Percentiles rank a stretch among this genome's conserved stretches.
Evolutionary conservation across 2,329 filamentous ascomycete genomes (phyloP).

Genomic region (Calycina marina): DNA sequence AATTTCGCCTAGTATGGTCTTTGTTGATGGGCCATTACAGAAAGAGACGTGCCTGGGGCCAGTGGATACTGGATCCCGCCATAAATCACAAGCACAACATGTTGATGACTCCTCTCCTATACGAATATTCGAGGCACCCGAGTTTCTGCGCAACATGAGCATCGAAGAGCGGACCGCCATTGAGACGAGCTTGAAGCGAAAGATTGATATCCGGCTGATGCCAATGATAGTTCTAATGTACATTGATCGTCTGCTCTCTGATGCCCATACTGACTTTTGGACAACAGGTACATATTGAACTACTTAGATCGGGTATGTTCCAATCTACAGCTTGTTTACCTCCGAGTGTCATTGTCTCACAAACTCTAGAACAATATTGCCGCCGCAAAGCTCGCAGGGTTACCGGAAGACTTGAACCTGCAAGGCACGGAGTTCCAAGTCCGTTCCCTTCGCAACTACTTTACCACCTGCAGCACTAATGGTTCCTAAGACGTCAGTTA

Average conservation of each 20-base stretch:
- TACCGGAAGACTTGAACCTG: constrained; percentile 29
- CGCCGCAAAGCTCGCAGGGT: constrained; percentile 35
- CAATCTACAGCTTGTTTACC: no score
- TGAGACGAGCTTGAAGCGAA: constrained; percentile 43
- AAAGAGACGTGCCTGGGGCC: neutral
- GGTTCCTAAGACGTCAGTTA: constrained; percentile 26
- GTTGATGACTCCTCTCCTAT: neutral
- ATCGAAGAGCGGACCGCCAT: constrained; percentile 33
- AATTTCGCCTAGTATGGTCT: no score
- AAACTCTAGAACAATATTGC: constrained; percentile 36
- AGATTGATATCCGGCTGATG: constrained; percentile 50
- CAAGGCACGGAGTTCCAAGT: constrained; percentile 28
- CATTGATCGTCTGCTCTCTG: no score
- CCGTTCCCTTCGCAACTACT: neutral
- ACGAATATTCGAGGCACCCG: constrained; percentile 13
- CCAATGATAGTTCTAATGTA: constrained; percentile 47
- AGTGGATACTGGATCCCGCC: no score
- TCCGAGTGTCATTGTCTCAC: neutral
- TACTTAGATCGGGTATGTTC: constrained; percentile 36
- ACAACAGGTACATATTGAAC: constrained; percentile 45
- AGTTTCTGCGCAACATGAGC: constrained; percentile 29
- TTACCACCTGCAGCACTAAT: no score
- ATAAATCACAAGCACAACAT: no score
- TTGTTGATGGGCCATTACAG: no score
- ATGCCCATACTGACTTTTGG: neutral